These are phyloP conservation scores for Iris macrosiphon DNA, from an alignment of 106 monocot species.

Conservation along the genomic window DNA sequence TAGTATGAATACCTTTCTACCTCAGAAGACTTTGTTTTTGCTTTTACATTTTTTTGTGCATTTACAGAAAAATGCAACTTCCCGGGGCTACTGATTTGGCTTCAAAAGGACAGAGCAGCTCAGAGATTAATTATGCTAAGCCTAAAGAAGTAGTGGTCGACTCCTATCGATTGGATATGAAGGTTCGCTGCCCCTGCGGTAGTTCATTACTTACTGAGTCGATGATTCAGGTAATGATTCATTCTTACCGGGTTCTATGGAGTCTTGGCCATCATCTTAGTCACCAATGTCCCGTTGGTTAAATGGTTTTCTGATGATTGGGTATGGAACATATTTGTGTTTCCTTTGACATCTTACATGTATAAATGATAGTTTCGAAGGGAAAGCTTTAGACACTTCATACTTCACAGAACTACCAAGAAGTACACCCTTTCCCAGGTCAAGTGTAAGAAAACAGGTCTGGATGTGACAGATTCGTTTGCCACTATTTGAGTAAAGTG, in stretches of 20 bases:
- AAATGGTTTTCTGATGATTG: not conserved
- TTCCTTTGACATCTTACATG: too few species aligned
- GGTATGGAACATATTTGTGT: too few species aligned
- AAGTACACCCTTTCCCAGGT: too few species aligned
- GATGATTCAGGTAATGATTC: slow-evolving; percentile 63
- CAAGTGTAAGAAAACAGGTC: too few species aligned
- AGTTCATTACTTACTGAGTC: slow-evolving; percentile 48
- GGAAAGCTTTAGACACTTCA: too few species aligned
- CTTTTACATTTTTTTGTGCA: slow-evolving; percentile 4
- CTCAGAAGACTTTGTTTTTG: not conserved
- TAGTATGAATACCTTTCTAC: too few species aligned
- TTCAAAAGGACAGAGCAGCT: slow-evolving; percentile 50
- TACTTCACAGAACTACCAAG: too few species aligned
- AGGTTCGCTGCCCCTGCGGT: slow-evolving; percentile 78
- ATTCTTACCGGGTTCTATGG: not conserved
- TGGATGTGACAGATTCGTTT: too few species aligned
- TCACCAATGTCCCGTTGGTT: not conserved
- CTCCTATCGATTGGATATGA: slow-evolving; percentile 28
- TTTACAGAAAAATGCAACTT: slow-evolving; percentile 79
- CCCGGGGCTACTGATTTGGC: slow-evolving; percentile 63
- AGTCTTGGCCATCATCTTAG: not conserved
- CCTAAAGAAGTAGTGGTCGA: slow-evolving; percentile 53
- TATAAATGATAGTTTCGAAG: too few species aligned
- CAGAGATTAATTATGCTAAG: slow-evolving; percentile 46
- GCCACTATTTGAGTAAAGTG: too few species aligned